These are phyloP conservation scores for Penicillium sp. DNA, from an alignment of 2,329 filamentous ascomycete species.

Conservation along the genomic window DNA sequence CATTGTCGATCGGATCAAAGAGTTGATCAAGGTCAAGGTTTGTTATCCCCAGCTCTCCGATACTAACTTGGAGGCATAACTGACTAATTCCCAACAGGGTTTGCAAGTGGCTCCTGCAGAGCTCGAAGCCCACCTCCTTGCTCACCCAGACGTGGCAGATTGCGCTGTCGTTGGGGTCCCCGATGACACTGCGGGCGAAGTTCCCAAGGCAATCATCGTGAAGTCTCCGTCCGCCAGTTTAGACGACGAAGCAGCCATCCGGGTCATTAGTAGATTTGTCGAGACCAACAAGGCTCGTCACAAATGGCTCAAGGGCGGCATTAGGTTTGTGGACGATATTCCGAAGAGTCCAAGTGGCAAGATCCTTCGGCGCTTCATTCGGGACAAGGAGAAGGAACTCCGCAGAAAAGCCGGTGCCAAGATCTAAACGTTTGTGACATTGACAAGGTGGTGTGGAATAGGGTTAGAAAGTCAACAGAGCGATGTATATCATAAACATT, in stretches of 20 bases:
- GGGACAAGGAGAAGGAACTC: slow-evolving; percentile 71
- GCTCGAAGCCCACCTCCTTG: slow-evolving; percentile 75
- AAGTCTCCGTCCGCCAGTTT: slow-evolving; percentile 54
- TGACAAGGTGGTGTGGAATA: no score
- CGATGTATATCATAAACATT: no score
- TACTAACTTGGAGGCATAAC: background rate
- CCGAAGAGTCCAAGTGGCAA: slow-evolving; percentile 49
- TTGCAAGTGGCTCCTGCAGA: slow-evolving; percentile 82
- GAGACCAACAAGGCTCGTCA: slow-evolving; percentile 61
- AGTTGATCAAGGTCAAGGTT: slow-evolving; percentile 77
- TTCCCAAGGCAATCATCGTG: slow-evolving; percentile 65
- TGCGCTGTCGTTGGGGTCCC: slow-evolving; percentile 75
- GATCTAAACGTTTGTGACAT: slow-evolving; percentile 50
- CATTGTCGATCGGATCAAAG: slow-evolving; percentile 79
- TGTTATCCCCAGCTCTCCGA: slow-evolving; percentile 4
- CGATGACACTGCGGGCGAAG: slow-evolving; percentile 60
- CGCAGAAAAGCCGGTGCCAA: slow-evolving; percentile 65
- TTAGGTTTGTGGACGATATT: slow-evolving; percentile 58
- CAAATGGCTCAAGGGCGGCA: slow-evolving; percentile 63
- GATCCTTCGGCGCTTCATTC: slow-evolving; percentile 54
- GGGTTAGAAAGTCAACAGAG: no score
- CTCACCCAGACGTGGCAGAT: slow-evolving; percentile 73
- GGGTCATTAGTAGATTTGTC: slow-evolving; percentile 58
- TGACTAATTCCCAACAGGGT: slow-evolving; percentile 51
- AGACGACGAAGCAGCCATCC: slow-evolving; percentile 47